Evolutionary conservation across 192 early-diverging fungal genomes (phyloP).

Genomic region (Podila horticola): DNA sequence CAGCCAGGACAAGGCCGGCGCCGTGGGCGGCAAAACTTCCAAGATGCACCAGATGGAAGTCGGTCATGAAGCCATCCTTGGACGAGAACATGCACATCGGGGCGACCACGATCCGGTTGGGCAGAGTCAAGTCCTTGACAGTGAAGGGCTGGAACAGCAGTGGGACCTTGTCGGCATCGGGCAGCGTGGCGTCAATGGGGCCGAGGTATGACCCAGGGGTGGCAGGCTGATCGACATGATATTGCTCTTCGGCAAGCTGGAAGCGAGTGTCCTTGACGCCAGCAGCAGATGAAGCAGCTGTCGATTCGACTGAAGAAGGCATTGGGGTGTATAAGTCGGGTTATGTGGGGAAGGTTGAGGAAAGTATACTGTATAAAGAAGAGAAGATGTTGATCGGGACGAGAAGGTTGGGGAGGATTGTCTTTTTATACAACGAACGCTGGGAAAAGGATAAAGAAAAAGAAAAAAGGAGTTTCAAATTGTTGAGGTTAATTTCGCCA

Average conservation of each 20-base stretch:
- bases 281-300: neutral
- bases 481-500: no score
- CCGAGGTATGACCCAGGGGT: slow-evolving; percentile 21
- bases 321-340: no score
- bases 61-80: slow-evolving; percentile 68
- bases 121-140: slow-evolving; percentile 69
- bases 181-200: slow-evolving; percentile 7
- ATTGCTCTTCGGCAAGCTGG: slow-evolving; percentile 13
- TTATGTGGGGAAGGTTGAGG: neutral
- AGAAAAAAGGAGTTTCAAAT: no score
- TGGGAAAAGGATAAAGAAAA: neutral
- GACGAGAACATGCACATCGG: slow-evolving; percentile 87
- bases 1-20: slow-evolving; percentile 81
- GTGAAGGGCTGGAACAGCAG: slow-evolving; percentile 72
- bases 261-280: neutral
- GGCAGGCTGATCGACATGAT: slow-evolving; percentile 14
- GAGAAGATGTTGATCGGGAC: neutral
- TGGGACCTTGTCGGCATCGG: slow-evolving; percentile 13
- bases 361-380: neutral
- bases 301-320: neutral
- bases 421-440: neutral
- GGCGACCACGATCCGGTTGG: slow-evolving; percentile 81
- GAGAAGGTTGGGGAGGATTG: neutral
- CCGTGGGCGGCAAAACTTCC: slow-evolving; percentile 80
- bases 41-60: slow-evolving; percentile 71